Percentiles rank a stretch among this genome's conserved stretches.
phyloP scores from a whole-genome alignment of 2,329 filamentous ascomycete genomes.

The Thelonectria rubi region DNA sequence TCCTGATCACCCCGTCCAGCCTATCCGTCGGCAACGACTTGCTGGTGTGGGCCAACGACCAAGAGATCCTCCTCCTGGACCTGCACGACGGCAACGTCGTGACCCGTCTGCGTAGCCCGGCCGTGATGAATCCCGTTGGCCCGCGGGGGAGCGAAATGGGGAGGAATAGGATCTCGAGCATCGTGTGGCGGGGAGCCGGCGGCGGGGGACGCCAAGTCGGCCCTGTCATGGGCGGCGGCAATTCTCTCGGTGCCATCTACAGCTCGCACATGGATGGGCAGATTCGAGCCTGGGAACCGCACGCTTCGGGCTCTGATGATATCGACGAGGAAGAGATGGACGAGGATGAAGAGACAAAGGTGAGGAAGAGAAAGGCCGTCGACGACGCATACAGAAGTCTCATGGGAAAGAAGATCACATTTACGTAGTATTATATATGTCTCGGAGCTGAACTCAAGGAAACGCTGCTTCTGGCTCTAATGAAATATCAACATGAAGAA shows the following conservation, averaged over 20 bases:
- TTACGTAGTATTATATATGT: constrained; percentile 47
- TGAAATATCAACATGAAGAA: background rate
- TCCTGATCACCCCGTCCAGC: constrained; percentile 70
- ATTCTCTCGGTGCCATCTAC: constrained; percentile 69
- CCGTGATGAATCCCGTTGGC: constrained; percentile 56
- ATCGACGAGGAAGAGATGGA: constrained; percentile 56
- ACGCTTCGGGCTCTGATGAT: constrained; percentile 60
- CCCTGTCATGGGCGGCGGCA: constrained; percentile 67
- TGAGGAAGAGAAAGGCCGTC: constrained; percentile 77
- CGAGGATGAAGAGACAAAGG: constrained; percentile 56
- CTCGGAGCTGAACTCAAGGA: background rate
- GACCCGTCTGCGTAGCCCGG: constrained; percentile 74
- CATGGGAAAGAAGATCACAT: constrained; percentile 76
- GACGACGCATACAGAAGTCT: constrained; percentile 83
- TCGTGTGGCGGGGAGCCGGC: constrained; percentile 75
- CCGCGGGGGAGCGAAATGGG: constrained; percentile 61
- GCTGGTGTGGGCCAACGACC: constrained; percentile 83
- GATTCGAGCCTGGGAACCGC: constrained; percentile 81
- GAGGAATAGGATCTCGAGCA: constrained; percentile 74
- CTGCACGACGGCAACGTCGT: constrained; percentile 79
- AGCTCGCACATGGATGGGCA: constrained; percentile 86
- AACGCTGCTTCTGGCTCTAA: background rate
- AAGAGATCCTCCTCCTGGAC: constrained; percentile 82
- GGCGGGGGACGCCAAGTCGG: constrained; percentile 67
- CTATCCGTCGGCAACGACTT: constrained; percentile 68